phyloP scores from a whole-genome alignment of 352 stramenopile genomes.

The Aphanomyces stellatus region DNA sequence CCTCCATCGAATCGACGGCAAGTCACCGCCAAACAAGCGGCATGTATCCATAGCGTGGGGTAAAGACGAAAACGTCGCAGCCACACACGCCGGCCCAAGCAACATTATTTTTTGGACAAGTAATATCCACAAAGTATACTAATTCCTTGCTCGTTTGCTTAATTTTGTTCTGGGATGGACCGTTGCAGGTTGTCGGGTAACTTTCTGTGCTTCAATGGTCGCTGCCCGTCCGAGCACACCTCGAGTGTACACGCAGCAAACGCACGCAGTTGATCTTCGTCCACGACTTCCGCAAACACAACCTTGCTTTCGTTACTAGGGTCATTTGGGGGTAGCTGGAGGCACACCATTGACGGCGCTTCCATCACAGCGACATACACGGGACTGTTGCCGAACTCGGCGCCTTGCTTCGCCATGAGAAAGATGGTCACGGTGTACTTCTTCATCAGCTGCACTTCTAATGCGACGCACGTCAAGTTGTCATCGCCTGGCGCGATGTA shows the following conservation, averaged over 20 bases:
- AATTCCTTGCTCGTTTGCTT: not conserved
- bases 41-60: not conserved
- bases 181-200: not conserved
- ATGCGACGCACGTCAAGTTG: not conserved
- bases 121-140: not conserved
- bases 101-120: not conserved
- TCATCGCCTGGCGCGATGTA: not conserved
- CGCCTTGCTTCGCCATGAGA: not conserved
- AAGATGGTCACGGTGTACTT: not conserved
- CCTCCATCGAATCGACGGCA: no score
- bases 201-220: not conserved
- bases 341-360: not conserved
- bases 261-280: not conserved
- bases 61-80: not conserved
- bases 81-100: not conserved
- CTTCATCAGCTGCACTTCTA: not conserved
- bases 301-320: not conserved
- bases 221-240: no score
- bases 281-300: not conserved
- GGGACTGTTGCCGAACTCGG: not conserved
- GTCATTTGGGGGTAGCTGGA: not conserved
- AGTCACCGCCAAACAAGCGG: no score
- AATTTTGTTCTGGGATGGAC: not conserved
- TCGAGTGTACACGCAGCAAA: not conserved
- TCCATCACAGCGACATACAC: not conserved